Evolutionary conservation across 2,329 filamentous ascomycete species (phyloP).

Genomic region (Cladosporium halotolerans): DNA sequence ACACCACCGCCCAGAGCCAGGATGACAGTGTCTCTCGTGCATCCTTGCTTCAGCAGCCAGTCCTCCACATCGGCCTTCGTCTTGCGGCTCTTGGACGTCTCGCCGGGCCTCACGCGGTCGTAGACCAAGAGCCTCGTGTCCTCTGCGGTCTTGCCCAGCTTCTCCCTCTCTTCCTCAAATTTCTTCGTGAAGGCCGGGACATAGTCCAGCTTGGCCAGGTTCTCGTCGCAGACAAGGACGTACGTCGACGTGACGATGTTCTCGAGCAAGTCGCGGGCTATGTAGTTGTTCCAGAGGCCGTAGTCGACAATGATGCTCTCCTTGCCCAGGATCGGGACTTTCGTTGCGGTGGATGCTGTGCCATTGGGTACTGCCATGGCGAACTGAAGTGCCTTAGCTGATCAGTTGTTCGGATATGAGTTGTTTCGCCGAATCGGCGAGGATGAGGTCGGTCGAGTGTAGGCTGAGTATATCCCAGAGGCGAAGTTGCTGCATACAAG

Average conservation of each 20-base stretch:
- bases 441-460: slow-evolving; percentile 22
- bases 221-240: slow-evolving; percentile 93
- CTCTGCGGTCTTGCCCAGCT: slow-evolving; percentile 34
- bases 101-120: slow-evolving; percentile 80
- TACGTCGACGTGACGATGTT: slow-evolving; percentile 83
- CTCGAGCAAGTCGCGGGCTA: slow-evolving; percentile 71
- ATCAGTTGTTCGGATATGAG: slow-evolving; percentile 24
- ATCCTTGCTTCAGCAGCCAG: slow-evolving; percentile 89
- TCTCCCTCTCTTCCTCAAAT: slow-evolving; percentile 47
- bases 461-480: slow-evolving; percentile 26
- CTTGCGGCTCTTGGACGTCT: slow-evolving; percentile 85
- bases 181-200: slow-evolving; percentile 66
- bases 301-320: slow-evolving; percentile 90
- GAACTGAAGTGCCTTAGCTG: slow-evolving; percentile 17
- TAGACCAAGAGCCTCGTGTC: slow-evolving; percentile 73
- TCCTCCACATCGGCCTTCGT: slow-evolving; percentile 96
- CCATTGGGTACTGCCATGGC: slow-evolving; percentile 20
- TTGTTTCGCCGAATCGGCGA: slow-evolving; percentile 21
- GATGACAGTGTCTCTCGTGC: slow-evolving; percentile 89
- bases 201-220: slow-evolving; percentile 68
- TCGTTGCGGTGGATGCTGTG: slow-evolving; percentile 38
- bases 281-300: slow-evolving; percentile 77
- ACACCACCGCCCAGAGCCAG: slow-evolving; percentile 93
- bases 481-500: slow-evolving; percentile 26
- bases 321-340: slow-evolving; percentile 77